A percentile compares a stretch with the other conserved stretches of the same genome.
phyloP scores from a whole-genome alignment of 2,329 filamentous ascomycete species.

The Clonostachys solani region DNA sequence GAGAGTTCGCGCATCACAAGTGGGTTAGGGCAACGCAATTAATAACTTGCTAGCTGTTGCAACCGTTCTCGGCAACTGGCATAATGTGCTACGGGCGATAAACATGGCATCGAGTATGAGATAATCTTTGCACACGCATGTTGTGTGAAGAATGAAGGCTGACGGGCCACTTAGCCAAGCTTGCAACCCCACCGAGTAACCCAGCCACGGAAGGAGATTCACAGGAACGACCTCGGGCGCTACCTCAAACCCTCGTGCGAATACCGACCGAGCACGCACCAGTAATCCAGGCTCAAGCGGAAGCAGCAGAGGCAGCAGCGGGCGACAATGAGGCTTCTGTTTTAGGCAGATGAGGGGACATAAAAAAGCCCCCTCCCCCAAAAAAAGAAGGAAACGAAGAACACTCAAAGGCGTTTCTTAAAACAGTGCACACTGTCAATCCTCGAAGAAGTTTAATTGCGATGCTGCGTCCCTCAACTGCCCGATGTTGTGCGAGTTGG shows the following conservation, averaged over 20 bases:
- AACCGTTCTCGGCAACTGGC: conserved; percentile 82
- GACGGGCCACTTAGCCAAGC: conserved; percentile 49
- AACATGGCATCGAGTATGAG: conserved; percentile 77
- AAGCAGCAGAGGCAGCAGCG: conserved; percentile 38
- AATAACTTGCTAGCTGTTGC: conserved; percentile 39
- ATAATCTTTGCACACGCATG: background rate
- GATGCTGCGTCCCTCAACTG: too few species aligned
- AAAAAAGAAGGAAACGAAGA: too few species aligned
- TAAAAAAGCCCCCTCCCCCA: too few species aligned
- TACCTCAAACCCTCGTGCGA: conserved; percentile 79
- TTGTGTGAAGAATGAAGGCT: background rate
- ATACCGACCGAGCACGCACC: conserved; percentile 79
- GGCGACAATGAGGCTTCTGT: background rate
- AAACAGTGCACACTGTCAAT: too few species aligned
- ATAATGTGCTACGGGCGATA: conserved; percentile 79
- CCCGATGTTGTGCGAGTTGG: too few species aligned
- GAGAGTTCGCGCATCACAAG: conserved; percentile 2
- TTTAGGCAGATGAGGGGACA: too few species aligned
- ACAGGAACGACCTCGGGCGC: conserved; percentile 36
- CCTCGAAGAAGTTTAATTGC: too few species aligned
- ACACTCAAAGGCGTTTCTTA: too few species aligned
- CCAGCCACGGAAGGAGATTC: conserved; percentile 31
- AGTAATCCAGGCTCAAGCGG: conserved; percentile 56
- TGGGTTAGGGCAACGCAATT: background rate
- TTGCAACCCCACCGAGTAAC: conserved; percentile 51